Evolutionary conservation across 345 rosid genomes (phyloP).

Genomic region (Gynandropsis gynandra): DNA sequence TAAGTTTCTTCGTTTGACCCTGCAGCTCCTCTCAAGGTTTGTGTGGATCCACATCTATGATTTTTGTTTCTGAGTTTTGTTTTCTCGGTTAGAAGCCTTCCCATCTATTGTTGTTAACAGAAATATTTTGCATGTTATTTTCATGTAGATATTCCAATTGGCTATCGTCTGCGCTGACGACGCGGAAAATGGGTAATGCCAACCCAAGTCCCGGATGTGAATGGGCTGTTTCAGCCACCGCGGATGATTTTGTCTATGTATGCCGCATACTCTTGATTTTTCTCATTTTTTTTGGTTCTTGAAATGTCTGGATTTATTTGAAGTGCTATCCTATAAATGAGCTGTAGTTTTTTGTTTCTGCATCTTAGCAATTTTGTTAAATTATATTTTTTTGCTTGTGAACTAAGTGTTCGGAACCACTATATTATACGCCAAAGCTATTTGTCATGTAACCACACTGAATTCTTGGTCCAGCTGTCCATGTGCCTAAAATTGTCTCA

Average conservation of each 20-base stretch:
- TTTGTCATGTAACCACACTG: background rate
- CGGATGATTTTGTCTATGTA: conserved; percentile 84
- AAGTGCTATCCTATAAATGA: conserved; percentile 2
- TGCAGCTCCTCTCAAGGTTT: conserved; percentile 91
- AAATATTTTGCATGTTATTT: background rate
- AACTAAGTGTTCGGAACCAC: background rate
- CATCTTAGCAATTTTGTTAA: background rate
- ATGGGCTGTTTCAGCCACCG: conserved; percentile 74
- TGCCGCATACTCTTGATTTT: conserved; percentile 24
- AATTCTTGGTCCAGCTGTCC: background rate
- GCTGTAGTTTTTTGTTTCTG: conserved; percentile 18
- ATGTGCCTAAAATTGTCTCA: background rate
- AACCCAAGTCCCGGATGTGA: conserved; percentile 65
- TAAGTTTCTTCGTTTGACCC: conserved; percentile 92
- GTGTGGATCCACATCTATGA: conserved; percentile 12
- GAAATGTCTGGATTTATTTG: background rate
- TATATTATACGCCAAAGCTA: background rate
- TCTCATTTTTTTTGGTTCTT: conserved; percentile 16
- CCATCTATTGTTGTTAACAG: too few relatives aligned
- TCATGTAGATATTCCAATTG: conserved; percentile 63
- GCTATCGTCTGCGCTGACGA: conserved; percentile 78
- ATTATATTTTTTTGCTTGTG: background rate
- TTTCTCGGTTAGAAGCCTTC: conserved; percentile 1
- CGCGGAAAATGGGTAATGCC: conserved; percentile 45
- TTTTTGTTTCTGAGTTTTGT: background rate